Evolutionary conservation across 371 early-diverging fungal species (phyloP), one percentile per base, ranked within the genome.

Genomic region (Mortierella sp.): DNA sequence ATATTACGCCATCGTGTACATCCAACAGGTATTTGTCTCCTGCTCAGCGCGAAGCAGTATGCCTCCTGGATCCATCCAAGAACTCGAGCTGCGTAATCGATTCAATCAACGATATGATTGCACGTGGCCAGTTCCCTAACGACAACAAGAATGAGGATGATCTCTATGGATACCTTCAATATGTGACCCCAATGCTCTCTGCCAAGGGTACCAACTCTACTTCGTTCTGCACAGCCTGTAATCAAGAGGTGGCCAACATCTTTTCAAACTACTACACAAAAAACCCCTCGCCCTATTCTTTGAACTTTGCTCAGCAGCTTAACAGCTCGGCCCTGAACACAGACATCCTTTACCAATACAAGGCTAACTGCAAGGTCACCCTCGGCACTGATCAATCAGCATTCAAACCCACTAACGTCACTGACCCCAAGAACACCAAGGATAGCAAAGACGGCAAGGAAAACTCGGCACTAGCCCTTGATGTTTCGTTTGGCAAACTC

Each of bases 201-300:
- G 40, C 69, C 58, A 62, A 26, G 49, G 47, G 35, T 43, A 69
- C 54, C 35, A 66, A 72, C 64, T 62, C 61, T n/a, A 71, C 47
- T 52, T 10, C 52, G 3, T 66, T 81, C 73, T 81, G 81, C 66
- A 69, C 81, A 2, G 0, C 62, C 20, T 81, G 81, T 63, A 81
- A 81, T 66, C 70, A 81, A 57, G 39, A 72, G 62, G 70, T 81
- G 30, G 81, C 81, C 69, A 81, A 81, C 76, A 64, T 81, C 67
- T 81, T 81, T 51, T 69, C 73, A 14, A 75, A 61, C 63, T 66
- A 81, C 69, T 80, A 72, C 60, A 69, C 54, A 40, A 80, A 80
- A 70, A 72, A 22, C 43, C 75, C 75, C 45, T 64, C 81, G 10
- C 54, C 81, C 9, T 75, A 40, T 35, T 20, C 28, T 32, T 24